These are phyloP conservation scores for Colletotrichum musicola DNA, from an alignment of 2,329 filamentous ascomycete species.

Conservation along the genomic window DNA sequence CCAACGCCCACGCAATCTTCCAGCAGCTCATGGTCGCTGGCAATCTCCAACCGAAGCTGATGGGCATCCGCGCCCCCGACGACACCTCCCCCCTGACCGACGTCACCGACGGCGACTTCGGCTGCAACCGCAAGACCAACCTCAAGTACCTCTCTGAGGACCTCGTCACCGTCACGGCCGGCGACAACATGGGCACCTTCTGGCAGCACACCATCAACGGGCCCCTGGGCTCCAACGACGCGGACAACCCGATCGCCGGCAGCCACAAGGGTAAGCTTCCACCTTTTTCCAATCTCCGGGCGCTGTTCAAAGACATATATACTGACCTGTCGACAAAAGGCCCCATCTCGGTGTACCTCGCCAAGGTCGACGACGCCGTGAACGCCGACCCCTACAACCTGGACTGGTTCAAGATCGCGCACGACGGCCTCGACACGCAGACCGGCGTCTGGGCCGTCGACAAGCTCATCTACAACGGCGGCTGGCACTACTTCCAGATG, in stretches of 20 bases:
- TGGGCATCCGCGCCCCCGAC: slow-evolving; percentile 22
- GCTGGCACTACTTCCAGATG: slow-evolving; percentile 52
- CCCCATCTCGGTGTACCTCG: slow-evolving; percentile 62
- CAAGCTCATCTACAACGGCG: slow-evolving; percentile 35
- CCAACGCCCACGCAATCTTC: slow-evolving; percentile 50
- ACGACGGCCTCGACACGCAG: slow-evolving; percentile 48
- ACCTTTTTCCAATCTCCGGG: neutral
- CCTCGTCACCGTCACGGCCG: slow-evolving; percentile 60
- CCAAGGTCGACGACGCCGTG: slow-evolving; percentile 60
- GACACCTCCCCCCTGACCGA: slow-evolving; percentile 52
- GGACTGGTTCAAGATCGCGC: slow-evolving; percentile 65
- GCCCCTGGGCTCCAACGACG: slow-evolving; percentile 54
- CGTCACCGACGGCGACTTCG: slow-evolving; percentile 57
- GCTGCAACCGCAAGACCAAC: slow-evolving; percentile 55
- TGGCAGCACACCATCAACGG: slow-evolving; percentile 65
- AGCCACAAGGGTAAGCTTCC: slow-evolving; percentile 57
- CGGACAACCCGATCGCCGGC: slow-evolving; percentile 61
- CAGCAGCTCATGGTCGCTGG: slow-evolving; percentile 12
- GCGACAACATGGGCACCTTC: slow-evolving; percentile 59
- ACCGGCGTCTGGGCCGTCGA: slow-evolving; percentile 47
- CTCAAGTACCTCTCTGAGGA: slow-evolving; percentile 48
- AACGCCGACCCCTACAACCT: slow-evolving; percentile 51
- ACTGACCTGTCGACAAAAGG: slow-evolving; percentile 44
- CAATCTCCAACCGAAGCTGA: slow-evolving; percentile 15
- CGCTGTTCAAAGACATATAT: neutral